These are phyloP conservation scores for Xerocomellus chrysenteron DNA, from an alignment of 768 basidiomycete genomes.

Conservation along the genomic window DNA sequence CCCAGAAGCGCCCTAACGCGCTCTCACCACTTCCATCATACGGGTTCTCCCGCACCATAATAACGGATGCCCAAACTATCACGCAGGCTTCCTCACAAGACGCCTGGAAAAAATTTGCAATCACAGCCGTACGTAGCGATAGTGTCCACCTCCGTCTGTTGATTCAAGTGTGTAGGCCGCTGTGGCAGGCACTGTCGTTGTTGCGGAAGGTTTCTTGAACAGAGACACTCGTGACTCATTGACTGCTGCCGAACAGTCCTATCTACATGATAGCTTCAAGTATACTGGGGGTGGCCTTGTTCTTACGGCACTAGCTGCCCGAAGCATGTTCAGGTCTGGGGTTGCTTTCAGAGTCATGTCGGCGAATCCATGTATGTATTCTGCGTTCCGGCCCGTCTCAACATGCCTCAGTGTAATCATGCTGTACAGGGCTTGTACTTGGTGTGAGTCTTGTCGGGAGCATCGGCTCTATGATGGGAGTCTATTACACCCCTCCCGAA, in stretches of 20 bases:
- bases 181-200: conserved; percentile 68
- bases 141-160: not conserved
- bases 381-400: not conserved
- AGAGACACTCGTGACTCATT: conserved; percentile 75
- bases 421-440: conserved; percentile 65
- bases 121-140: conserved; percentile 48
- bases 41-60: conserved; percentile 44
- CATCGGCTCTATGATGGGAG: conserved; percentile 85
- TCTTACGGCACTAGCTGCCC: conserved; percentile 76
- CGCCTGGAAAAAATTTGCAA: conserved; percentile 49
- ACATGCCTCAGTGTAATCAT: not conserved
- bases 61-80: conserved; percentile 44
- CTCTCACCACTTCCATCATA: conserved; percentile 24
- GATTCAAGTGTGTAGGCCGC: conserved; percentile 47
- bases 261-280: conserved; percentile 76
- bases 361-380: conserved; percentile 70
- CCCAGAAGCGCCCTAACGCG: conserved; percentile 29
- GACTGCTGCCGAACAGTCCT: conserved; percentile 58
- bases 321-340: conserved; percentile 71
- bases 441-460: conserved; percentile 77
- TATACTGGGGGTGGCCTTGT: conserved; percentile 81
- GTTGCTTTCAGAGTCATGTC: conserved; percentile 73
- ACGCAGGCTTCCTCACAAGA: conserved; percentile 40
- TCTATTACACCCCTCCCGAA: conserved; percentile 76
- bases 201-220: conserved; percentile 66